Percentiles rank a stretch among this genome's conserved stretches.
Conservation (phyloP, 2,329 filamentous ascomycete genomes). For the Nakataea oryzae region DNA sequence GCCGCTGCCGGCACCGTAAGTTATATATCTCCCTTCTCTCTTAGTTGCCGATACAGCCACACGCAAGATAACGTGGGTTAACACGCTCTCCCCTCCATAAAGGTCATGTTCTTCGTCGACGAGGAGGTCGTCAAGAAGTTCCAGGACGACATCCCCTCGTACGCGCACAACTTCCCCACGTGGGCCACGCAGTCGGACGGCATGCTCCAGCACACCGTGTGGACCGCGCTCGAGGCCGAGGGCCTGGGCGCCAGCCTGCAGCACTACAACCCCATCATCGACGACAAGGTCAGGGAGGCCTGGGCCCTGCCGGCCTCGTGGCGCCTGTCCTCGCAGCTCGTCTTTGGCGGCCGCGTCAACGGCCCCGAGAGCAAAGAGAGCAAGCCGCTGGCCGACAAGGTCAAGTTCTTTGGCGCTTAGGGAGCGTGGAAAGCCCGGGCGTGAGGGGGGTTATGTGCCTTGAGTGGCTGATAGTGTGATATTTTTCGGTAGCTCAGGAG, state of each 20-base stretch:
- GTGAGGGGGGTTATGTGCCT: too few relatives aligned
- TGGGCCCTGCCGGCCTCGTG: constrained; percentile 50
- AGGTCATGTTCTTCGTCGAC: constrained; percentile 57
- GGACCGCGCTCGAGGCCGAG: constrained; percentile 52
- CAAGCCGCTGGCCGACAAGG: background rate
- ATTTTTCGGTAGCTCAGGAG: background rate
- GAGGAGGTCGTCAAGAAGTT: constrained; percentile 36
- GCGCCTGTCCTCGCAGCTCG: constrained; percentile 50
- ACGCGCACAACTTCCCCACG: constrained; percentile 49
- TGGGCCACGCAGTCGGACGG: constrained; percentile 56
- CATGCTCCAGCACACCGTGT: constrained; percentile 56
- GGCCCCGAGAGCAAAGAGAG: background rate
- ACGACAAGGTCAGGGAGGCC: constrained; percentile 37
- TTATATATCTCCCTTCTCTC: background rate
- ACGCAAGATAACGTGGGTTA: background rate
- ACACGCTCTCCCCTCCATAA: background rate
- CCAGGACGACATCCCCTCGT: constrained; percentile 15
- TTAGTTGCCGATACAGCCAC: background rate
- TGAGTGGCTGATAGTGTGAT: background rate
- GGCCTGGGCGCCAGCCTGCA: constrained; percentile 57
- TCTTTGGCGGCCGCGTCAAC: constrained; percentile 40
- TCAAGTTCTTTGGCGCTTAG: background rate
- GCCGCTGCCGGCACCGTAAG: constrained; percentile 43
- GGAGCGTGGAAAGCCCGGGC: too few relatives aligned
- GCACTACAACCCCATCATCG: constrained; percentile 59